phyloP scores from a whole-genome alignment of 495 filamentous ascomycete genomes.

The Xylaria nigripes region DNA sequence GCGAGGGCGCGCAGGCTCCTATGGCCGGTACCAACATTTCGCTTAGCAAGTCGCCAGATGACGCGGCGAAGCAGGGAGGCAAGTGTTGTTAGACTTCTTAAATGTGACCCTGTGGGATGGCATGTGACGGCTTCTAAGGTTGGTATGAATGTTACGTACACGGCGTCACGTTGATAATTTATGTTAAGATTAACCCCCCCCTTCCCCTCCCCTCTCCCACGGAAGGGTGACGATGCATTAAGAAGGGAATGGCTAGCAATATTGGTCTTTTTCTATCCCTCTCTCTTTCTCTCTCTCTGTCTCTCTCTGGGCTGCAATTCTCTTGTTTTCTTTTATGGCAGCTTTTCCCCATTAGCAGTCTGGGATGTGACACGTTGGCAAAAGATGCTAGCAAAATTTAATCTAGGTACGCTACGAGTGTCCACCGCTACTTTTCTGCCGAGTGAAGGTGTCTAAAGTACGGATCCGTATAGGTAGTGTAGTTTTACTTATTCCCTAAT shows the following conservation, averaged over 20 bases:
- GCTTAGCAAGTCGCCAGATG: conserved; percentile 68
- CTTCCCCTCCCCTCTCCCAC: too few species aligned
- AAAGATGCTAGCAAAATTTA: conserved; percentile 21
- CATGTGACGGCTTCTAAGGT: conserved; percentile 32
- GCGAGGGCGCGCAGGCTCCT: conserved; percentile 65
- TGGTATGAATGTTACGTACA: conserved; percentile 35
- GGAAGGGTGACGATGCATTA: conserved; percentile 29
- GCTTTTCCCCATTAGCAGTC: conserved; percentile 14
- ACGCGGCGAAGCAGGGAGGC: conserved; percentile 67
- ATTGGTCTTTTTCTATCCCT: conserved; percentile 11
- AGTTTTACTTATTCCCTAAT: not conserved
- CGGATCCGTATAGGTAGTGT: not conserved
- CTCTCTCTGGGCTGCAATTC: conserved; percentile 25
- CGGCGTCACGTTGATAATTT: conserved; percentile 38
- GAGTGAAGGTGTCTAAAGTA: not conserved
- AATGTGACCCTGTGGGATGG: conserved; percentile 19
- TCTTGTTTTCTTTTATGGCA: conserved; percentile 26
- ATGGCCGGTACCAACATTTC: conserved; percentile 70
- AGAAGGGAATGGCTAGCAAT: conserved; percentile 21
- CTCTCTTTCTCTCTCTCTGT: not conserved
- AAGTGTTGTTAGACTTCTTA: conserved; percentile 70
- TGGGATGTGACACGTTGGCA: conserved; percentile 20
- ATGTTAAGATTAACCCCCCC: conserved; percentile 14
- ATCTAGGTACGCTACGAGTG: conserved; percentile 13
- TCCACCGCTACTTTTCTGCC: conserved; percentile 1